Evolutionary conservation across 1,284 basidiomycete genomes (phyloP), one percentile per base, ranked within the genome.

Genomic region (Apiotrichum veenhuisii): DNA sequence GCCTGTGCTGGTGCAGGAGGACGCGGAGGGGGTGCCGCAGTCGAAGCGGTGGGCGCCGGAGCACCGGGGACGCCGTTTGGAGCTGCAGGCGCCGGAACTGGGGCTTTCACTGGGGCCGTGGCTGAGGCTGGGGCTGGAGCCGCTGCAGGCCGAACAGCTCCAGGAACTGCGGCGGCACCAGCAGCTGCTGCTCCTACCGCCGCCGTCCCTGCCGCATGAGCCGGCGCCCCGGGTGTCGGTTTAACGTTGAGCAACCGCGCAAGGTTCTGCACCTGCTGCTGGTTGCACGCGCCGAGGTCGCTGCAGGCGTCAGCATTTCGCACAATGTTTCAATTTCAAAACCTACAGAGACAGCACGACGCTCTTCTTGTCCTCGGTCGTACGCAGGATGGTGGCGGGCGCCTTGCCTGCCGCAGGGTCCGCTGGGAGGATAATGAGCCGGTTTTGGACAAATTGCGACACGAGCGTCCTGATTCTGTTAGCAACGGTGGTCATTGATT

Each of bases 341-440:
- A 69, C 69, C 61, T 45, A 71, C 70, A 72, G 62, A 5, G 64
- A 67, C 18, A 72, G 38, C 2, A 65, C 61, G n/a, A 68, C 64
- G 20, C 59, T 49, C 52, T 71, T 70, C 52, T 62, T 59, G 44
- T 72, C 70, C n/a, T 71, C 70, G 12, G 61, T 61, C n/a, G 65
- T 64, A 8, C 60, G 57, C 30, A 68, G 37, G 10, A 72, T 59
- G 5, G 61, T 66, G 10, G 63, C 70, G 0, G 69, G 68, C 20
- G 69, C 52, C 55, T 67, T 67, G 3, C 63, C 63, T n/a, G 55
- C 54, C 18, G 44, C 52, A 0, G 65, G 57, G 18, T 58, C 59
- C 2, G 62, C 46, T 2, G 65, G 63, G 14, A 66, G 37, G 48
- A 61, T 48, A 20, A 72, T 50, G 43, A 63, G 52, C 8, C 52